Base-by-base conservation (phyloP, 495 filamentous ascomycete species). In the Trichoderma gamsii region DNA sequence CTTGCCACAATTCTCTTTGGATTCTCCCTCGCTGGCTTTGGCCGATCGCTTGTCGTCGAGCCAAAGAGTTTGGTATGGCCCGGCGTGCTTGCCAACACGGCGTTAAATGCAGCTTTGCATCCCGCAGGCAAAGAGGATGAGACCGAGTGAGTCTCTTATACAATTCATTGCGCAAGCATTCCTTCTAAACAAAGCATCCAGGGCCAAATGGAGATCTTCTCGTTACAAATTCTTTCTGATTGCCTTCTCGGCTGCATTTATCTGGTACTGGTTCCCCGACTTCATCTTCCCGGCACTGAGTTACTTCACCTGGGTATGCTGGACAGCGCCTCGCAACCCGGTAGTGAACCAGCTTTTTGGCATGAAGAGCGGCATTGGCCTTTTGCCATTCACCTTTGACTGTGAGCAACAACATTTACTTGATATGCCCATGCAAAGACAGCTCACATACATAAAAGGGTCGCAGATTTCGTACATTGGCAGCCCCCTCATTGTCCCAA, bases 41-140 rank as follows among this genome's bases (percentile, higher is more conserved):
- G 75, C 9, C 72, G 77, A 13, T 75, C 77, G 49, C 82, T 79
- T 77, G 75, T 83, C 23, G 80, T 83, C 32, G 67, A 73, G 23
- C 65, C 65, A n/a, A 27, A 35, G 25, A 43, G 29, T 12, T 23
- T 35, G 16, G 46, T 67, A n/a, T 67, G 65, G 65, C 65, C 65
- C 8, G 46, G 38, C 6, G 29, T 35, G 21, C 65, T 67, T 13
- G 38, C 65, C n/a, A 44, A 43, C 41, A 67, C 46, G 16, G 65
- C 65, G 3, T 16, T 67, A 18, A 67, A 67, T 13, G 46, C 29
- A 9, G 65, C 65, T 7, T 21, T 67, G 35, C 65, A 67, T 49
- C 23, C 32, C 12, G 4, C n/a, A 21, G 21, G 51, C 16, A 56
- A 56, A 56, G 51, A 56, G n/a, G 51, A 56, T 23, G 51, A 56